Evolutionary conservation across 176 grass and related monocot species (phyloP).

Genomic region (Eleusine coracana): DNA sequence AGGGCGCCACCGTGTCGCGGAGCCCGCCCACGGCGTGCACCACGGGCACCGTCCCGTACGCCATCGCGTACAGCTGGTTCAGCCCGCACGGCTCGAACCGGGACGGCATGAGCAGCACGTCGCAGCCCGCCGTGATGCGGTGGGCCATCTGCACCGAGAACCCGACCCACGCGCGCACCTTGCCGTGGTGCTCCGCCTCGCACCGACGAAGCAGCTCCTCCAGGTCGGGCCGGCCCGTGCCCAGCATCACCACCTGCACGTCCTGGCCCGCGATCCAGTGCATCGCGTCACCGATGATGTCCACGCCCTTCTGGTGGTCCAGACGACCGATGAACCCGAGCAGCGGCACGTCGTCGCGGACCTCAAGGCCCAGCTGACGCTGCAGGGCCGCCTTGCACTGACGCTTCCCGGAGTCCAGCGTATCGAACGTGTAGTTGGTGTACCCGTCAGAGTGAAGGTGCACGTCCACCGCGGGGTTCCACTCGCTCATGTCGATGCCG

Average conservation of each 20-base stretch:
- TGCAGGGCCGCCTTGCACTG: slow-evolving; percentile 89
- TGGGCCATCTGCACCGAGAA: slow-evolving; percentile 90
- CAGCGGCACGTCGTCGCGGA: slow-evolving; percentile 66
- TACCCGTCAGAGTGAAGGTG: slow-evolving; percentile 82
- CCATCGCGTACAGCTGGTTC: slow-evolving; percentile 95
- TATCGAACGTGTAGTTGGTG: slow-evolving; percentile 76
- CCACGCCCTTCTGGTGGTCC: slow-evolving; percentile 87
- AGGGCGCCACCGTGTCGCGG: slow-evolving; percentile 78
- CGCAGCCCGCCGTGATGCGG: slow-evolving; percentile 73
- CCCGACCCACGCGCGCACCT: slow-evolving; percentile 75
- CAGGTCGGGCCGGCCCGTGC: slow-evolving; percentile 71
- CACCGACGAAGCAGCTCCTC: slow-evolving; percentile 68
- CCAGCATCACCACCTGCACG: slow-evolving; percentile 85
- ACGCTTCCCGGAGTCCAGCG: slow-evolving; percentile 59
- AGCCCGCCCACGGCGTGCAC: slow-evolving; percentile 92
- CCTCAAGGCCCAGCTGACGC: slow-evolving; percentile 61
- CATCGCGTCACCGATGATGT: slow-evolving; percentile 87
- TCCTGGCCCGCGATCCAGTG: slow-evolving; percentile 84
- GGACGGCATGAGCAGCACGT: slow-evolving; percentile 85
- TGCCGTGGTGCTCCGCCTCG: slow-evolving; percentile 61
- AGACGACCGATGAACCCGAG: slow-evolving; percentile 86
- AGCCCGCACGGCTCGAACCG: slow-evolving; percentile 94
- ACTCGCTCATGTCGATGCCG: slow-evolving; percentile 72
- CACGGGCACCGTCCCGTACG: slow-evolving; percentile 84
- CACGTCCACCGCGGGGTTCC: slow-evolving; percentile 70